A percentile compares a stretch with the other conserved stretches of the same genome.
Conservation (phyloP, 768 basidiomycete species). For the Boletus subcaerulescens region DNA sequence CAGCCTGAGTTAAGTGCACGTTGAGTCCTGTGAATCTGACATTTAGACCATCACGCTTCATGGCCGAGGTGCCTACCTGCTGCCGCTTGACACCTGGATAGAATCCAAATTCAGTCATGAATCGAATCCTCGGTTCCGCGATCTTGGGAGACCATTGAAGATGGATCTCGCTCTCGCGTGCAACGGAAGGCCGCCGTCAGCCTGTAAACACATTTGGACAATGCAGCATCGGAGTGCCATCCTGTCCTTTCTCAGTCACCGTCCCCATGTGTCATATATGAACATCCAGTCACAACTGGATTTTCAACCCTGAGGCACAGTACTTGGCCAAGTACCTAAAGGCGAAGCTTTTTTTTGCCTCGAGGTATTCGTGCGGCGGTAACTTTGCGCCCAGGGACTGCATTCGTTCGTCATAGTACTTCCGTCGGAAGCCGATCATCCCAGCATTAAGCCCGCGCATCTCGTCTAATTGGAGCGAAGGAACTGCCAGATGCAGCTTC, state of each 20-base stretch:
- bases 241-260: slow-evolving; percentile 12
- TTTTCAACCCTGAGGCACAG: slow-evolving; percentile 34
- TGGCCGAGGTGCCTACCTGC: slow-evolving; percentile 17
- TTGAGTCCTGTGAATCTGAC: slow-evolving; percentile 25
- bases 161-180: slow-evolving; percentile 25
- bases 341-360: slow-evolving; percentile 24
- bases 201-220: slow-evolving; percentile 7
- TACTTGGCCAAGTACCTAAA: slow-evolving; percentile 28
- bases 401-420: slow-evolving; percentile 28
- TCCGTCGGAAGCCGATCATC: slow-evolving; percentile 26
- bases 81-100: slow-evolving; percentile 10
- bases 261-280: slow-evolving; percentile 14
- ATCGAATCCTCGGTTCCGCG: slow-evolving; percentile 31
- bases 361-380: slow-evolving; percentile 34
- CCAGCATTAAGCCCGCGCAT: slow-evolving; percentile 21
- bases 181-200: slow-evolving; percentile 8
- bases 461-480: slow-evolving; percentile 7
- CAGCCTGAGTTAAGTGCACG: slow-evolving; percentile 15
- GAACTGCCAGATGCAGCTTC: slow-evolving; percentile 10
- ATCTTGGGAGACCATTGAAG: slow-evolving; percentile 2
- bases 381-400: slow-evolving; percentile 27
- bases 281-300: slow-evolving; percentile 12
- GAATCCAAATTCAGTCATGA: slow-evolving; percentile 17
- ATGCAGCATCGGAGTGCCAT: slow-evolving; percentile 9
- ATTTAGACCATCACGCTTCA: slow-evolving; percentile 25